Evolutionary conservation across 2,329 filamentous ascomycete genomes (phyloP).

Genomic region (Truncatella angustata): DNA sequence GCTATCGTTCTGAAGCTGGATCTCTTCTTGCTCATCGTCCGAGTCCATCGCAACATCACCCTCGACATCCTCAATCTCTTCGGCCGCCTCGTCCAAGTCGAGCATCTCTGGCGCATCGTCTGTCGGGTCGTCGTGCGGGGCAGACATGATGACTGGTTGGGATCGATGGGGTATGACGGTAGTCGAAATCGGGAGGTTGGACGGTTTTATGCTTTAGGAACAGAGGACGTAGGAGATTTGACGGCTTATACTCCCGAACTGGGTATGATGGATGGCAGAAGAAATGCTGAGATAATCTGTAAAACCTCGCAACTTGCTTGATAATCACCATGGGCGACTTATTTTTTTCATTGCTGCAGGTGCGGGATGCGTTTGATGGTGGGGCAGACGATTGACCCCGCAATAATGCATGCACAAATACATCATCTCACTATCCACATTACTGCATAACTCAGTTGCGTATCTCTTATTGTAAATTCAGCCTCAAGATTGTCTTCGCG

Average conservation of each 20-base stretch:
- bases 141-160: slow-evolving; percentile 23
- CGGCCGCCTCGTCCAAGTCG: slow-evolving; percentile 72
- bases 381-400: slow-evolving; percentile 4
- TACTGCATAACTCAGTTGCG: too few species aligned
- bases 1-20: slow-evolving; percentile 87
- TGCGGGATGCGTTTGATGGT: slow-evolving; percentile 8
- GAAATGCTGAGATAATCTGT: neutral
- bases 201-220: neutral
- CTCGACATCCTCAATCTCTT: slow-evolving; percentile 60
- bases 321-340: slow-evolving; percentile 2
- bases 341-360: slow-evolving; percentile 3
- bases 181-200: neutral
- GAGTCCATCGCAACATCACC: slow-evolving; percentile 82
- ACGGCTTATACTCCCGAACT: too few species aligned
- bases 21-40: slow-evolving; percentile 63
- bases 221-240: too few species aligned
- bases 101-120: slow-evolving; percentile 70
- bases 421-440: too few species aligned
- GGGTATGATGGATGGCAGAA: neutral
- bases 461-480: too few species aligned
- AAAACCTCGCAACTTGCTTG: slow-evolving; percentile 8
- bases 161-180: neutral
- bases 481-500: too few species aligned
- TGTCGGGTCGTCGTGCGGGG: slow-evolving; percentile 33
- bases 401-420: slow-evolving; percentile 3